Percentiles rank a stretch among this genome's conserved stretches.
These are phyloP conservation scores for Glaciozyma antarctica DNA, from an alignment of 768 basidiomycete genomes.

Conservation along the genomic window DNA sequence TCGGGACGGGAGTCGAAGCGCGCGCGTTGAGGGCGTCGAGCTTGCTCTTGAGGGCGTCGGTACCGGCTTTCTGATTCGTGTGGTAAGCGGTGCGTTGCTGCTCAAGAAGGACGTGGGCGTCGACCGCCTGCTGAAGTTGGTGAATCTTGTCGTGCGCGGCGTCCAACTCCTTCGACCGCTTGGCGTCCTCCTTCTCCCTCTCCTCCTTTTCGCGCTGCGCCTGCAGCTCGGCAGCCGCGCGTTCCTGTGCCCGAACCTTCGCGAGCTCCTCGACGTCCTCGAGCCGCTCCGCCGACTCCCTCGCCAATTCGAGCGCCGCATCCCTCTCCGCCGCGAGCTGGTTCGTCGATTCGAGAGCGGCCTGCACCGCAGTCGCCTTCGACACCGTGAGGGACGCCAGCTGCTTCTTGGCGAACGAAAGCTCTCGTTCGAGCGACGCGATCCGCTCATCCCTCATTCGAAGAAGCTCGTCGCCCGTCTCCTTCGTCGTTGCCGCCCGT, in stretches of 20 bases:
- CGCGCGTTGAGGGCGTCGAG: conserved; percentile 17
- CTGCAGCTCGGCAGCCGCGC: conserved; percentile 2
- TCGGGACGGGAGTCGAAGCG: not conserved
- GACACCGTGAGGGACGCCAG: conserved; percentile 7
- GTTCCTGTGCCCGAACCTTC: not conserved
- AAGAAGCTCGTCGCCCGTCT: not conserved
- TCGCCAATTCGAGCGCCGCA: not conserved
- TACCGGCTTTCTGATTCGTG: conserved; percentile 7
- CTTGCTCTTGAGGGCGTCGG: conserved; percentile 21
- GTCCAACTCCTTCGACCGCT: not conserved
- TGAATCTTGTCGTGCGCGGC: not conserved
- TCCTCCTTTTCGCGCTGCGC: not conserved
- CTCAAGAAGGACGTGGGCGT: conserved; percentile 9
- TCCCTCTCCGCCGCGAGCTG: conserved; percentile 7
- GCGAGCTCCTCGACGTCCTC: conserved; percentile 13
- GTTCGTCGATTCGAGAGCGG: not conserved
- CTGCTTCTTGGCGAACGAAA: conserved; percentile 9
- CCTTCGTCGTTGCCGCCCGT: not conserved
- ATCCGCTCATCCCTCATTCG: conserved; percentile 1
- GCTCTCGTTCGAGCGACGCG: conserved; percentile 7
- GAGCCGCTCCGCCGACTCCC: conserved; percentile 8
- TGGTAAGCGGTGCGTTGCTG: conserved; percentile 8
- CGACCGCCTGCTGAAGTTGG: conserved; percentile 8
- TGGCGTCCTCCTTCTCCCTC: conserved; percentile 9
- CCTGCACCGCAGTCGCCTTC: not conserved